Percentiles rank a stretch among this genome's conserved stretches.
Conservation (phyloP, 805 yeast species). For the Grigorovia jiainica region DNA sequence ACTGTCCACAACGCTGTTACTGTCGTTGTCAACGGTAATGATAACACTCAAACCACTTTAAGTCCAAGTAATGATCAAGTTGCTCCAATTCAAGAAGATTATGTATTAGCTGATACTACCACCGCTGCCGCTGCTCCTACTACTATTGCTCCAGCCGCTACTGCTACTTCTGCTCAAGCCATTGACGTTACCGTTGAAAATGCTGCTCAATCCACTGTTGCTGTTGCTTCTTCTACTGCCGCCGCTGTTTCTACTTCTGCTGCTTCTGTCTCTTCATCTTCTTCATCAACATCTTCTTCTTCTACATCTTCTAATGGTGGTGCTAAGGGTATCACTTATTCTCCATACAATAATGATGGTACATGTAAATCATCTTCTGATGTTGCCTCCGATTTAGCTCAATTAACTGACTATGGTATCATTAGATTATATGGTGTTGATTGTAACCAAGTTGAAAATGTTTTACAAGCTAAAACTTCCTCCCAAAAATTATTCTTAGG, state of each 20-base stretch:
- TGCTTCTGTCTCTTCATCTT: slow-evolving; percentile 26
- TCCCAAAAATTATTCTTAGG: slow-evolving; percentile 70
- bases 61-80: background rate
- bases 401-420: slow-evolving; percentile 42
- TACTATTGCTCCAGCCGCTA: slow-evolving; percentile 11
- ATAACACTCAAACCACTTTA: slow-evolving; percentile 15
- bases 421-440: slow-evolving; percentile 83
- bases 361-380: slow-evolving; percentile 53
- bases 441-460: slow-evolving; percentile 71
- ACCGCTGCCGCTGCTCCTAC: slow-evolving; percentile 10
- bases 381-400: slow-evolving; percentile 51
- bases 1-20: slow-evolving; percentile 38
- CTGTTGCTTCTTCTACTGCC: slow-evolving; percentile 12
- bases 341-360: slow-evolving; percentile 67
- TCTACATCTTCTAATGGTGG: slow-evolving; percentile 32
- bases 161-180: slow-evolving; percentile 14
- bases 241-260: slow-evolving; percentile 18
- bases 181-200: slow-evolving; percentile 7
- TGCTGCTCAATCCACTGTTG: slow-evolving; percentile 8
- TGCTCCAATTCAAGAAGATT: slow-evolving; percentile 14
- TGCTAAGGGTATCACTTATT: slow-evolving; percentile 69
- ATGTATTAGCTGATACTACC: slow-evolving; percentile 12
- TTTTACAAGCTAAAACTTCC: slow-evolving; percentile 52
- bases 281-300: slow-evolving; percentile 27
- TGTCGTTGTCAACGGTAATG: slow-evolving; percentile 27